Evolutionary conservation across 495 filamentous ascomycete genomes (phyloP).

Genomic region (Penicillium ucsense): DNA sequence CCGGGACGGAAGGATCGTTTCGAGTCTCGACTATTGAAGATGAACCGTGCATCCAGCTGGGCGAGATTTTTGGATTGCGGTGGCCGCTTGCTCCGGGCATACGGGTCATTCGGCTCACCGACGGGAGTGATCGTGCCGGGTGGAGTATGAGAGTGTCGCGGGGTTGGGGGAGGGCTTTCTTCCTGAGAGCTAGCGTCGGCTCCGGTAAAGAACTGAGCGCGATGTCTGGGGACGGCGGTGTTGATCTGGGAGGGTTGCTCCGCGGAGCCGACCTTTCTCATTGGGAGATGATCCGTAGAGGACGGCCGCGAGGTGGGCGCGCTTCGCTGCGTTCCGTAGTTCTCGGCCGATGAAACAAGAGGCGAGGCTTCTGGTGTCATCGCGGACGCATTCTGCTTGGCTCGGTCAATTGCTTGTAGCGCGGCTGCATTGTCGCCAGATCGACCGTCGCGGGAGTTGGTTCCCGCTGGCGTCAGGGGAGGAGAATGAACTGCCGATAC

Average conservation of each 20-base stretch:
- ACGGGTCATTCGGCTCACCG: constrained; percentile 80
- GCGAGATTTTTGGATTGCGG: constrained; percentile 59
- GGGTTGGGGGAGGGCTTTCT: constrained; percentile 44
- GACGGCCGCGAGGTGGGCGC: constrained; percentile 35
- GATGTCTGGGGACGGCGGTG: constrained; percentile 42
- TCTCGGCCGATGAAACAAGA: constrained; percentile 23
- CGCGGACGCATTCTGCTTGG: constrained; percentile 57
- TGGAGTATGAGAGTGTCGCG: constrained; percentile 49
- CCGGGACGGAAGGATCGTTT: constrained; percentile 33
- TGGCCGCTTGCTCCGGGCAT: constrained; percentile 70
- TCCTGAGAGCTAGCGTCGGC: constrained; percentile 45
- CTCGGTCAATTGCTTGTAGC: constrained; percentile 27
- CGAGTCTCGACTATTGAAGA: constrained; percentile 59
- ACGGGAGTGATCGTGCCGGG: constrained; percentile 64
- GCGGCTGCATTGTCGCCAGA: constrained; percentile 18
- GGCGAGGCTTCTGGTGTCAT: constrained; percentile 41
- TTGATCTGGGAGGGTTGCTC: constrained; percentile 28
- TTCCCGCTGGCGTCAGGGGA: constrained; percentile 78
- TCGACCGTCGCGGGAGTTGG: constrained; percentile 43
- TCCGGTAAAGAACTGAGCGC: constrained; percentile 65
- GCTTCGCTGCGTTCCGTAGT: constrained; percentile 20
- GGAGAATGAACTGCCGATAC: constrained; percentile 70
- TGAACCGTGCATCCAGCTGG: constrained; percentile 72
- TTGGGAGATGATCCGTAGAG: constrained; percentile 33
- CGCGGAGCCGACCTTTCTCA: constrained; percentile 24